Conservation (phyloP, 305 asterid species). For the Solanum hybrid region DNA sequence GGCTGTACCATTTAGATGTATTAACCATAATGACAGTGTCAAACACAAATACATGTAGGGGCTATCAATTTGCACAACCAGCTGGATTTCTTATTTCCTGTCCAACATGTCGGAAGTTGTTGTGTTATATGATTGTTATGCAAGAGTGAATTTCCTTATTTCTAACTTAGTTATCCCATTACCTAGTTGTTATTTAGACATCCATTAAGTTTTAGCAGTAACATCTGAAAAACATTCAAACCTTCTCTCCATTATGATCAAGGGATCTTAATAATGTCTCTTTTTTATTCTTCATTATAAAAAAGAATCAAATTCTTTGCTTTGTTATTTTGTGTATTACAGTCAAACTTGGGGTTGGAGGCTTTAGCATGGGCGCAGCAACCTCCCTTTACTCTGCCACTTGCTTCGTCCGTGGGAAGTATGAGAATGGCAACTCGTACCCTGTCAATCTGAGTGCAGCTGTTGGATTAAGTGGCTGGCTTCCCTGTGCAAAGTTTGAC, state of each 20-base stretch:
- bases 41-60: neutral
- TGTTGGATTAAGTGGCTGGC: conserved; percentile 83
- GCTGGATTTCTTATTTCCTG: neutral
- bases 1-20: neutral
- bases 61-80: neutral
- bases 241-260: neutral
- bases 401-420: conserved; percentile 54
- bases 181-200: neutral
- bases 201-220: neutral
- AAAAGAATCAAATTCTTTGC: neutral
- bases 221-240: neutral
- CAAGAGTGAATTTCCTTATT: neutral
- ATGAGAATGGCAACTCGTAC: conserved; percentile 51
- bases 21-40: neutral
- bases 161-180: neutral
- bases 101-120: neutral
- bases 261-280: neutral
- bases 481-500: conserved; percentile 67
- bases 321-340: conserved; percentile 8
- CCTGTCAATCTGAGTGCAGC: conserved; percentile 50
- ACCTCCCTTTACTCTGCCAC: conserved; percentile 62
- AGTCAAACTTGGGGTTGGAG: conserved; percentile 89
- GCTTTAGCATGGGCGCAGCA: conserved; percentile 93
- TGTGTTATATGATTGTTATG: neutral
- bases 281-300: neutral